phyloP scores from a whole-genome alignment of 2,329 filamentous ascomycete species.

The Cercospora janseana region DNA sequence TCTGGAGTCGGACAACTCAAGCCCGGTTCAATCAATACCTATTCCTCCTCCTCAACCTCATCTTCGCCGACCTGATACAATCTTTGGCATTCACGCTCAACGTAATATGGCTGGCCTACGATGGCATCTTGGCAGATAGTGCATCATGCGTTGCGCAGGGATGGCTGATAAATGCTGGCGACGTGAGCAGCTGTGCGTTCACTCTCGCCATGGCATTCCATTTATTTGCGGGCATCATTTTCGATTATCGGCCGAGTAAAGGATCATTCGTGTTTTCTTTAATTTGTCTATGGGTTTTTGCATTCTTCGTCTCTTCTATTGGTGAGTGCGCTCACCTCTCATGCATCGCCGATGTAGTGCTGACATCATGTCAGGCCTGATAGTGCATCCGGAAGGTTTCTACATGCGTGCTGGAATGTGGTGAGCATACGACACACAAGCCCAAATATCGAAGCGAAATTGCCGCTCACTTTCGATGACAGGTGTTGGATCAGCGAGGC shows the following conservation, averaged over 20 bases:
- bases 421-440: conserved; percentile 28
- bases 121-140: conserved; percentile 55
- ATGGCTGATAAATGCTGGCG: conserved; percentile 64
- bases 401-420: conserved; percentile 65
- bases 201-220: conserved; percentile 64
- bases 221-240: conserved; percentile 62
- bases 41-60: conserved; percentile 65
- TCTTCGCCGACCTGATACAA: conserved; percentile 66
- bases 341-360: neutral
- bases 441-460: neutral
- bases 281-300: conserved; percentile 56
- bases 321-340: neutral
- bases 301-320: conserved; percentile 56
- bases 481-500: conserved; percentile 60
- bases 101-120: conserved; percentile 55
- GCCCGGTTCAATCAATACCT: conserved; percentile 59
- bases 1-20: conserved; percentile 24
- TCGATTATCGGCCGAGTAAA: conserved; percentile 52
- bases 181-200: conserved; percentile 64
- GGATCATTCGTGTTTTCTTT: conserved; percentile 53
- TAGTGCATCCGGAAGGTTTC: conserved; percentile 45
- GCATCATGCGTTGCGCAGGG: conserved; percentile 62
- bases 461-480: neutral
- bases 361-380: conserved; percentile 38
- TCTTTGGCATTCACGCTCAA: conserved; percentile 63